A percentile compares a stretch with the other conserved stretches of the same genome.
These are phyloP conservation scores for Termitomyces heimii DNA, from an alignment of 768 basidiomycete species.

Conservation along the genomic window DNA sequence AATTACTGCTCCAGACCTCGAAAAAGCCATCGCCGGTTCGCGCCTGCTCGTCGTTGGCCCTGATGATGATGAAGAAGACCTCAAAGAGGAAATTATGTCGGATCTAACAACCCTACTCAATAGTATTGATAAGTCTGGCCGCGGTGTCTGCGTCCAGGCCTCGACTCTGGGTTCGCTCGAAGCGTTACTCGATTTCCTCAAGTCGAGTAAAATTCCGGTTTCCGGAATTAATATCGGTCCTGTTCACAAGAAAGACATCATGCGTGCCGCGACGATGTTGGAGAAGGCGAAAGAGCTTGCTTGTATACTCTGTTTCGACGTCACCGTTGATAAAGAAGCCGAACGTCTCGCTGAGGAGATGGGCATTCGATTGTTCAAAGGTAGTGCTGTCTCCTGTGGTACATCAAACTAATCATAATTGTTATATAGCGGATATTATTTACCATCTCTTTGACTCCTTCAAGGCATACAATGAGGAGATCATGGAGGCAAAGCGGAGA, in stretches of 20 bases:
- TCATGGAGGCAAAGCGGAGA: constrained; percentile 83
- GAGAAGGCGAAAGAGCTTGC: constrained; percentile 95
- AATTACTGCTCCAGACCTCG: constrained; percentile 89
- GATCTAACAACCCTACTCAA: constrained; percentile 85
- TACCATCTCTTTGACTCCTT: constrained; percentile 98
- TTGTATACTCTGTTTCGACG: constrained; percentile 95
- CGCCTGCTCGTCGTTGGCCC: constrained; percentile 88
- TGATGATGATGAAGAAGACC: constrained; percentile 94
- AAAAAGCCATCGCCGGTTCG: constrained; percentile 97
- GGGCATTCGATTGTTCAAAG: constrained; percentile 92
- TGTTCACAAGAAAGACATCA: constrained; percentile 92
- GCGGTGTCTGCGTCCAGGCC: constrained; percentile 96
- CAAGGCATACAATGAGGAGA: constrained; percentile 89
- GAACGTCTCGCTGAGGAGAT: constrained; percentile 89
- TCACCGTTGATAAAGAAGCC: constrained; percentile 88
- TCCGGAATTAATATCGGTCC: constrained; percentile 97
- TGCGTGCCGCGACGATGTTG: constrained; percentile 89
- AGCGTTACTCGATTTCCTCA: constrained; percentile 93
- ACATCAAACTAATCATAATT: neutral
- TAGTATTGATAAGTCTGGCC: constrained; percentile 92
- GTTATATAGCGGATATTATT: constrained; percentile 83
- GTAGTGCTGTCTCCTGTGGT: constrained; percentile 32
- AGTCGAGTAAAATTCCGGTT: constrained; percentile 93
- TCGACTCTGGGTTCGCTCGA: constrained; percentile 96
- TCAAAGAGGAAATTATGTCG: constrained; percentile 94